Evolutionary conservation across 306 rosid genomes (phyloP).

Genomic region (Malus sieversii): DNA sequence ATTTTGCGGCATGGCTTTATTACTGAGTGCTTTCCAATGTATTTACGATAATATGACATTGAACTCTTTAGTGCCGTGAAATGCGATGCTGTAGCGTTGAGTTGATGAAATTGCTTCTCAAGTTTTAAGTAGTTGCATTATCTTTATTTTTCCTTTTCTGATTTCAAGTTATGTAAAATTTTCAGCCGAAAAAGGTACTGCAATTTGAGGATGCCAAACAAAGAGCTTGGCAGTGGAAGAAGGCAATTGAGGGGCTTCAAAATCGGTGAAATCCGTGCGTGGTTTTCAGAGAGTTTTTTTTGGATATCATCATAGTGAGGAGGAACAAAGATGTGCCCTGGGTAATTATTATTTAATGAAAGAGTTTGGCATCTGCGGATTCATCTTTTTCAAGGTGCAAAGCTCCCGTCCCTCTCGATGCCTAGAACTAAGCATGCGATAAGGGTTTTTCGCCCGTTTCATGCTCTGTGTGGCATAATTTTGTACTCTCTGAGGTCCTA

Average conservation of each 20-base stretch:
- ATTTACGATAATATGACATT: background rate
- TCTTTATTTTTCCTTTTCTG: conserved; percentile 2
- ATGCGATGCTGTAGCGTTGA: background rate
- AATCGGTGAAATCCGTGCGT: conserved; percentile 53
- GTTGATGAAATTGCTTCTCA: background rate
- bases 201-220: conserved; percentile 90
- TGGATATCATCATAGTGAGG: conserved; percentile 30
- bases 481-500: conserved; percentile 11
- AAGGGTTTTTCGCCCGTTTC: conserved; percentile 18
- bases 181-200: conserved; percentile 90
- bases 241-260: conserved; percentile 96
- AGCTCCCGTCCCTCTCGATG: conserved; percentile 24
- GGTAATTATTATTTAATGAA: conserved; percentile 32
- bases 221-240: conserved; percentile 94
- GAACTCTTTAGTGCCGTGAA: background rate
- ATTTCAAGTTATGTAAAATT: conserved; percentile 7
- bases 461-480: conserved; percentile 28
- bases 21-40: background rate
- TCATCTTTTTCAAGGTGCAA: conserved; percentile 27
- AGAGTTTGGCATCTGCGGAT: conserved; percentile 31
- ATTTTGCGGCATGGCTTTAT: background rate
- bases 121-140: background rate
- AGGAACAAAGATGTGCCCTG: conserved; percentile 27
- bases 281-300: conserved; percentile 34
- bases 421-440: conserved; percentile 17